A percentile compares a stretch with the other conserved stretches of the same genome.
Evolutionary conservation across 2,329 filamentous ascomycete genomes (phyloP).

Genomic region (Colletotrichum liaoningense): DNA sequence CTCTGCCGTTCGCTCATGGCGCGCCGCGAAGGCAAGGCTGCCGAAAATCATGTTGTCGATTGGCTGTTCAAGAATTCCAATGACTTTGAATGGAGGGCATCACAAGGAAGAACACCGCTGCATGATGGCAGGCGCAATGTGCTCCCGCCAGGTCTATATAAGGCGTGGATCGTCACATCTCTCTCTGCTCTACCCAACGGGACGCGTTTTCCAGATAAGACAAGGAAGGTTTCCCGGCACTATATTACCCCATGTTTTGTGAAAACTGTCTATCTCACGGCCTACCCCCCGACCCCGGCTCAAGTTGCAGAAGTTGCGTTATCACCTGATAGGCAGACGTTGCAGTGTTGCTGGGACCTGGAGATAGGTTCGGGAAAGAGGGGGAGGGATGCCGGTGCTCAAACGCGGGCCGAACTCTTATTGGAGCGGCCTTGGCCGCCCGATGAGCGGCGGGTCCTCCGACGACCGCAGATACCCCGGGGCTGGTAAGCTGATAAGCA

Average conservation of each 20-base stretch:
- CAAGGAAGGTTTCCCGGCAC: background rate
- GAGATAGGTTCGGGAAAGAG: conserved; percentile 5
- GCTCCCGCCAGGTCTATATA: background rate
- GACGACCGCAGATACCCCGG: background rate
- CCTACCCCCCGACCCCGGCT: background rate
- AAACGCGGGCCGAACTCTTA: conserved; percentile 11
- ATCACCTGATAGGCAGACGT: background rate
- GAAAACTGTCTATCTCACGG: background rate
- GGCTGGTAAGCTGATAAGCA: background rate
- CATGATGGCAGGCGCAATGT: background rate
- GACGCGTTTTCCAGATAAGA: background rate
- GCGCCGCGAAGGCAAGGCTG: conserved; percentile 31
- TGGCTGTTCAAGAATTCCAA: background rate
- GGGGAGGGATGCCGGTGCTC: background rate
- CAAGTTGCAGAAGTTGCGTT: background rate
- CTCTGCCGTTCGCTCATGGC: conserved; percentile 32
- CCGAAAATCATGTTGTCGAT: conserved; percentile 17
- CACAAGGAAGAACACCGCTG: background rate
- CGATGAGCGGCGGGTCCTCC: conserved; percentile 9
- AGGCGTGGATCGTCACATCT: background rate
- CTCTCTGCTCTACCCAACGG: background rate
- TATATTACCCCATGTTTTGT: background rate
- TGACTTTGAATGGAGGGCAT: background rate
- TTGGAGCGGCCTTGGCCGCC: conserved; percentile 24
- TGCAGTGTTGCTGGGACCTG: conserved; percentile 1